These are phyloP conservation scores for Babesia caballi DNA, from an alignment of 169 alveolate genomes.

Conservation along the genomic window DNA sequence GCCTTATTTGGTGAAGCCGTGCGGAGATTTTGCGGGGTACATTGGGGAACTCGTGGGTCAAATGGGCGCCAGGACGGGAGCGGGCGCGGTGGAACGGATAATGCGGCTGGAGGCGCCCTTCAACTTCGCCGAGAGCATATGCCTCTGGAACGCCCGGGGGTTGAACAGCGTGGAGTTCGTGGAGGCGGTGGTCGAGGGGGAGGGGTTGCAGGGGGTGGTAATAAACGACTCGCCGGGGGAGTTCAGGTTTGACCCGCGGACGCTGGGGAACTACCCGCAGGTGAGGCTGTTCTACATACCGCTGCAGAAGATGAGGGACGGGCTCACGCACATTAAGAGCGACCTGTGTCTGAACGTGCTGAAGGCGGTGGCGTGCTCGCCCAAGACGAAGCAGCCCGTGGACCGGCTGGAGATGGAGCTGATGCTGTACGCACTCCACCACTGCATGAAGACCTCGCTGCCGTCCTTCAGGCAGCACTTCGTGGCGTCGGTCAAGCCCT, in stretches of 20 bases:
- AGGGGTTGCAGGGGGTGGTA: neutral
- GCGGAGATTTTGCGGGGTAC: neutral
- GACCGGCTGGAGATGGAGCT: slow-evolving; percentile 12
- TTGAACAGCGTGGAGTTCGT: slow-evolving; percentile 28
- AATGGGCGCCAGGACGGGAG: neutral
- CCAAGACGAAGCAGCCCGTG: slow-evolving; percentile 14
- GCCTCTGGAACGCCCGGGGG: slow-evolving; percentile 19
- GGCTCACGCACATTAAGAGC: neutral
- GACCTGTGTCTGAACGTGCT: slow-evolving; percentile 22
- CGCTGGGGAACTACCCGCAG: slow-evolving; percentile 7
- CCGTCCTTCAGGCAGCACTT: slow-evolving; percentile 38
- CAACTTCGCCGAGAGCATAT: slow-evolving; percentile 37
- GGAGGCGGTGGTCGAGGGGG: neutral
- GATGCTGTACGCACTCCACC: slow-evolving; percentile 21
- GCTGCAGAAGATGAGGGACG: slow-evolving; percentile 2
- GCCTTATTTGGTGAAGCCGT: neutral
- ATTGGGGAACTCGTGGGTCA: neutral
- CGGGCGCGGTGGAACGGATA: neutral
- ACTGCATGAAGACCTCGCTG: slow-evolving; percentile 36
- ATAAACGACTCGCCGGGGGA: slow-evolving; percentile 13
- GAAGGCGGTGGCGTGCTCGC: slow-evolving; percentile 18
- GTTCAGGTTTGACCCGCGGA: neutral
- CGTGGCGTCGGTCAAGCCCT: slow-evolving; percentile 38
- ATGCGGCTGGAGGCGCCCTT: slow-evolving; percentile 17
- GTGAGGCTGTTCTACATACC: slow-evolving; percentile 31